Base-by-base conservation (phyloP, 1,284 basidiomycete genomes). In the Agaricales sp. region DNA sequence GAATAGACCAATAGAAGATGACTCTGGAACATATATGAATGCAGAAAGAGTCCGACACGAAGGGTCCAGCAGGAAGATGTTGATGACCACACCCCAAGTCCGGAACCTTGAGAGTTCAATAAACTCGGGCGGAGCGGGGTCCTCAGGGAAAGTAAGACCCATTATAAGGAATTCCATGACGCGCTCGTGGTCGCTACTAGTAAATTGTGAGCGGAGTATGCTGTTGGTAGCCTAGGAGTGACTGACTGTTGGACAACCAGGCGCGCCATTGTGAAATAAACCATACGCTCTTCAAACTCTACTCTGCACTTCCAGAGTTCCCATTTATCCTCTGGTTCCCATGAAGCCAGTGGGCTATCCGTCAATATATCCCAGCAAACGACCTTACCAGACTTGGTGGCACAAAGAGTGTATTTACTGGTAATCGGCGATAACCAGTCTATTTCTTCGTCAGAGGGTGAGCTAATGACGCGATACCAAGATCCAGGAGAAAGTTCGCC, bases 361-460 rank as follows among this genome's bases (percentile, higher is more conserved):
- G 69, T 68, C 47, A 74, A 73, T 13, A 85, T 74, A 52, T 86
- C 82, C 83, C 82, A 85, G 55, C 82, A 86, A 4, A 86, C 74
- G n/a, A 86, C 80, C 55, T 79, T 79, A 2, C 83, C 82, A 49
- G 73, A 77, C 63, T 81, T 82, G 0, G 82, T 86, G 1, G 82
- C 78, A 55, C 82, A 85, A 14, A 86, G 71, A 2, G 75, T 81
- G 57, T 85, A 86, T 39, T 73, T 79, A 3, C 79, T 80, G 1
- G 82, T 85, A 55, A 86, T 84, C 16, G 82, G 82, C 2, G 80
- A 82, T 8, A 85, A 62, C 82, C 82, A 86, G 54, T 86, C 81
- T 12, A 86, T 75, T 50, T 83, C 79, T 56, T 85, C 81, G 23
- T 67, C 62, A 4, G 78, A 75, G 0, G 82, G 82, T 1, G 80